Conservation (phyloP, 169 alveolate genomes). For the Plasmodium vivax region DNA sequence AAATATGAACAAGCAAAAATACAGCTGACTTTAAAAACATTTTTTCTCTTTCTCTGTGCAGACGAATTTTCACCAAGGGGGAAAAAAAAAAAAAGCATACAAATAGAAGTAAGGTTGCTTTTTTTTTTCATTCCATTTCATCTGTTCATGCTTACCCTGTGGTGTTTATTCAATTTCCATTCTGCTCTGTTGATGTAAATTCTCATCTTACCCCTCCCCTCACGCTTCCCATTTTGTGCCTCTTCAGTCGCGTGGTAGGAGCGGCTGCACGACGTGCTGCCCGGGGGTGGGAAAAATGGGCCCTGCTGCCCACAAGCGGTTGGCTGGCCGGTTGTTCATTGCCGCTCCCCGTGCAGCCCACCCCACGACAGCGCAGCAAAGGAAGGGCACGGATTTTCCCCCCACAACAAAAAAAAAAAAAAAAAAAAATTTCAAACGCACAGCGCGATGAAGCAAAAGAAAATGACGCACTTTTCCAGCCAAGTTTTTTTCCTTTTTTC, state of each 20-base stretch:
- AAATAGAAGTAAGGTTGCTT: not conserved
- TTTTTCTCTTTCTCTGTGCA: not conserved
- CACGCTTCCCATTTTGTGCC: not conserved
- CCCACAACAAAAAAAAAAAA: not conserved
- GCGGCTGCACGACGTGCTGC: not conserved
- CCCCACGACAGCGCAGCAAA: not conserved
- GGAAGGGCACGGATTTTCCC: not conserved
- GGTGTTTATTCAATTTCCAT: not conserved
- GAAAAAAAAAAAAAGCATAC: not conserved
- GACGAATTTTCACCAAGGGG: not conserved
- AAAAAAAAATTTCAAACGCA: not conserved
- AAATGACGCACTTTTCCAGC: not conserved
- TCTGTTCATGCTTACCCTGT: not conserved
- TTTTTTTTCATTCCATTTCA: not conserved
- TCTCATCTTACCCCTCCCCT: not conserved
- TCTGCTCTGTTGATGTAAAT: no score
- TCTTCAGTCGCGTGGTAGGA: not conserved
- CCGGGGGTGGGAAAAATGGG: not conserved
- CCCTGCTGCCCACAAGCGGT: not conserved
- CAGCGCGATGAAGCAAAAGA: not conserved
- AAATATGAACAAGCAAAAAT: constrained; percentile 4
- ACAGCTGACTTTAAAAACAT: constrained; percentile 22
- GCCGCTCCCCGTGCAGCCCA: not conserved
- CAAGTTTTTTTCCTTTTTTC: not conserved
- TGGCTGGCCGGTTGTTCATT: no score